These are phyloP conservation scores for Acer negundo DNA, from an alignment of 345 rosid species.

Conservation along the genomic window DNA sequence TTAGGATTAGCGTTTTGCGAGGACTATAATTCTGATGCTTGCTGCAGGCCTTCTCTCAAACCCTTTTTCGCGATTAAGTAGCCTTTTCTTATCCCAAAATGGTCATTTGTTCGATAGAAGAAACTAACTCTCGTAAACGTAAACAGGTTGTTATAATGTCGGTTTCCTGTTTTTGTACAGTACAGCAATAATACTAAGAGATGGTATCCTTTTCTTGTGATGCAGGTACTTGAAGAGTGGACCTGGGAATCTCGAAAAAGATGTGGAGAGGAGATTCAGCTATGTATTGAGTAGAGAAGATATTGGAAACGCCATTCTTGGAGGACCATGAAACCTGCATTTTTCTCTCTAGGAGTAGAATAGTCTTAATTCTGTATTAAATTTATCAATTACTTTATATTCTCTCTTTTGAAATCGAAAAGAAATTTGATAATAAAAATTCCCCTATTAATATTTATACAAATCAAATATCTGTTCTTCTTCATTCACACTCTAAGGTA, in stretches of 20 bases:
- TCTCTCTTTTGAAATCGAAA: background rate
- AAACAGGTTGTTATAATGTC: background rate
- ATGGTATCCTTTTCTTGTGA: background rate
- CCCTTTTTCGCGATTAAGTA: background rate
- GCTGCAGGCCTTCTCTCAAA: background rate
- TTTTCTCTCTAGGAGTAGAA: background rate
- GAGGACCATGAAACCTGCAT: constrained; percentile 62
- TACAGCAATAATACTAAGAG: background rate
- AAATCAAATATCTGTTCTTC: no score
- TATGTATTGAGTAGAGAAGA: constrained; percentile 94
- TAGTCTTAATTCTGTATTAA: background rate
- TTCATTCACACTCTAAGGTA: no score
- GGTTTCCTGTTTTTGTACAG: background rate
- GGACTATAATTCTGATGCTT: background rate
- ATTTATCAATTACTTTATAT: background rate
- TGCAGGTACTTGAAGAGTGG: constrained; percentile 89
- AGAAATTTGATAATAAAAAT: background rate
- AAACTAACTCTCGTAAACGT: no score
- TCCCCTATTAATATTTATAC: background rate
- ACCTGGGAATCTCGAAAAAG: constrained; percentile 89
- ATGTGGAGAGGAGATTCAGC: constrained; percentile 91
- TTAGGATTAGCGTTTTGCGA: background rate
- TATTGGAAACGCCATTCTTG: constrained; percentile 85
- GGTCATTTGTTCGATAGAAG: background rate
- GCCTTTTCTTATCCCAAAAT: no score